Conservation (phyloP, 192 early-diverging fungal species). For the Cladochytrium replicatum region DNA sequence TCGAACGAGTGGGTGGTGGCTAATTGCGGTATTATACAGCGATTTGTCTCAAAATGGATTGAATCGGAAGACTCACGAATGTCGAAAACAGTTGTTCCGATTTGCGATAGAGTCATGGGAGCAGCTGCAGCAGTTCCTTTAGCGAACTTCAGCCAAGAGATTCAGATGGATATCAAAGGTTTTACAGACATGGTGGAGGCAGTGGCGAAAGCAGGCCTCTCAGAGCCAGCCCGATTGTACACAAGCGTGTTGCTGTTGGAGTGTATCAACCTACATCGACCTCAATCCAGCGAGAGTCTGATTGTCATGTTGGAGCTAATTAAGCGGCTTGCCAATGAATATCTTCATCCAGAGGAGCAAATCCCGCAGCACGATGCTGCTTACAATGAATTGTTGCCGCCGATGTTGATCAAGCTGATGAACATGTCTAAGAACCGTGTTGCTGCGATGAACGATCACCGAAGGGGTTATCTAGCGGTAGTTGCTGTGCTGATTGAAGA, state of each 20-base stretch:
- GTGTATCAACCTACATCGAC: too few relatives aligned
- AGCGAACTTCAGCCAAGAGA: too few relatives aligned
- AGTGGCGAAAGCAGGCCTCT: too few relatives aligned
- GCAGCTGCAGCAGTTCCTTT: constrained; percentile 8
- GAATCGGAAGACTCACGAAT: constrained; percentile 64
- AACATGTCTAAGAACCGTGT: constrained; percentile 23
- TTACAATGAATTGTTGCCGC: constrained; percentile 28
- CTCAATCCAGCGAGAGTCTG: too few relatives aligned
- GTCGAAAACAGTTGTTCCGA: constrained; percentile 56
- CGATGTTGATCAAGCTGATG: constrained; percentile 43
- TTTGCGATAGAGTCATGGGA: constrained; percentile 64
- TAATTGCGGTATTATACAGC: constrained; percentile 53
- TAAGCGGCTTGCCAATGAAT: too few relatives aligned
- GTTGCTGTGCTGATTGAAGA: constrained; percentile 79
- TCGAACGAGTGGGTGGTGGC: constrained; percentile 51
- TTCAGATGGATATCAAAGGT: too few relatives aligned
- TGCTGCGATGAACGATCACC: constrained; percentile 61
- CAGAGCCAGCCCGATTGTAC: too few relatives aligned
- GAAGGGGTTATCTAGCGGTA: constrained; percentile 71
- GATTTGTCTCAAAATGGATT: constrained; percentile 59
- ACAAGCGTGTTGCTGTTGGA: too few relatives aligned
- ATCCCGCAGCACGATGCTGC: too few relatives aligned
- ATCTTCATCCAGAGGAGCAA: too few relatives aligned
- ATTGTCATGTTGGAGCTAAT: too few relatives aligned
- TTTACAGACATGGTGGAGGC: too few relatives aligned